Conservation (phyloP, 1,284 basidiomycete genomes). For the Filobasidium uniguttulatum region DNA sequence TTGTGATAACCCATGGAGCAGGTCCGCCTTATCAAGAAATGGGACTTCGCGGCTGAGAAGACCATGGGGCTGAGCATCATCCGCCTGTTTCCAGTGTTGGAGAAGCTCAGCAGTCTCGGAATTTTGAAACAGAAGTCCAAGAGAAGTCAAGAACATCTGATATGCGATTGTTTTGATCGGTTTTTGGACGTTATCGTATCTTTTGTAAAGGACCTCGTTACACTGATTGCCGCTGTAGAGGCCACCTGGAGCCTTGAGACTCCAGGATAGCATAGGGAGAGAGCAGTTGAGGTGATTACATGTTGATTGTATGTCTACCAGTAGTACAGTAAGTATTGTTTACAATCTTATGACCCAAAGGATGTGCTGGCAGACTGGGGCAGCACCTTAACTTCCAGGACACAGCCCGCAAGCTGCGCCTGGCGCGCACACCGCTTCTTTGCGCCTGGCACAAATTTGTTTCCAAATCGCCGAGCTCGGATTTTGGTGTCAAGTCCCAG, state of each 20-base stretch:
- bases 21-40: not conserved
- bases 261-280: too few relatives aligned
- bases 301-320: too few relatives aligned
- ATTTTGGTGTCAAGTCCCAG: not conserved
- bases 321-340: too few relatives aligned
- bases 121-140: not conserved
- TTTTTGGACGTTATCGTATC: not conserved
- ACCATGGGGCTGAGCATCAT: not conserved
- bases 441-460: not conserved
- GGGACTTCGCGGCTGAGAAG: not conserved
- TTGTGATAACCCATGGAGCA: not conserved
- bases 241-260: too few relatives aligned
- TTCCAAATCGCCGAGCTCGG: not conserved
- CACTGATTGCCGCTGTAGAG: not conserved
- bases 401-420: too few relatives aligned
- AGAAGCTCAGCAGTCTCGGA: not conserved
- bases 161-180: not conserved
- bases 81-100: not conserved
- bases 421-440: too few relatives aligned
- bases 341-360: too few relatives aligned
- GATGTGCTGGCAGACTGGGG: too few relatives aligned
- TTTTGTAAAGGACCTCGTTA: not conserved
- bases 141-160: not conserved
- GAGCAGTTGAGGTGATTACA: too few relatives aligned
- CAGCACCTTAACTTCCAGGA: too few relatives aligned